Evolutionary conservation across 2,329 filamentous ascomycete species (phyloP).

Genomic region (Colletotrichum aenigma): DNA sequence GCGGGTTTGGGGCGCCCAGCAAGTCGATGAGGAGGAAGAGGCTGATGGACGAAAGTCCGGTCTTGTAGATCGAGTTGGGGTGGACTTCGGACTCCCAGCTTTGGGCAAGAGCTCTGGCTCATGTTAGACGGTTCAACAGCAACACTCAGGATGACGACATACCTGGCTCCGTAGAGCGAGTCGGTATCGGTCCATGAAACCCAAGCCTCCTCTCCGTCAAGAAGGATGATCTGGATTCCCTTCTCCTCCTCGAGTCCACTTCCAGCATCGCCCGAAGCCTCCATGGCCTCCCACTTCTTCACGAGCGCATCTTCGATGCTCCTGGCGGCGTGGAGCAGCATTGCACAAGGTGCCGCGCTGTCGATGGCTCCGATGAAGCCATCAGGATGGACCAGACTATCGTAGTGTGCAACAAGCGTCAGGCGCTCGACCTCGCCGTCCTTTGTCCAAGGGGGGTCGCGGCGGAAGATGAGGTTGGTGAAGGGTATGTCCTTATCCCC

Average conservation of each 20-base stretch:
- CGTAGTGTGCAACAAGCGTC: constrained; percentile 92
- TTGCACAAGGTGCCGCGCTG: constrained; percentile 91
- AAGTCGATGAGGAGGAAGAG: constrained; percentile 93
- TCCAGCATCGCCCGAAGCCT: constrained; percentile 57
- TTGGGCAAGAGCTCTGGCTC: constrained; percentile 70
- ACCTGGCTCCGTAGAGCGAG: constrained; percentile 88
- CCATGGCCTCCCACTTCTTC: constrained; percentile 80
- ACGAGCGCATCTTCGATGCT: constrained; percentile 81
- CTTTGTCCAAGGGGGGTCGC: constrained; percentile 84
- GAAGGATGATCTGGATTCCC: constrained; percentile 85
- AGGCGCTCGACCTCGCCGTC: constrained; percentile 79
- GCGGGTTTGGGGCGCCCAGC: constrained; percentile 72
- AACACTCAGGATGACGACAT: constrained; percentile 25
- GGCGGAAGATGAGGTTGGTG: constrained; percentile 81
- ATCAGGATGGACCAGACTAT: constrained; percentile 78
- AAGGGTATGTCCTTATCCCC: constrained; percentile 78
- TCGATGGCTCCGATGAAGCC: constrained; percentile 95
- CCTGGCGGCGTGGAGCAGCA: constrained; percentile 85
- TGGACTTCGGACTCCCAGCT: constrained; percentile 78
- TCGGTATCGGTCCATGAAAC: constrained; percentile 78
- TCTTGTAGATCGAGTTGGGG: constrained; percentile 76
- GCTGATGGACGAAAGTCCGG: constrained; percentile 77
- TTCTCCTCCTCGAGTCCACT: constrained; percentile 72
- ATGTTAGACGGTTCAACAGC: not conserved
- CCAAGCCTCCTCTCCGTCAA: constrained; percentile 97